These are phyloP conservation scores for Prunus yedoensis DNA, from an alignment of 331 rosid species.

Conservation along the genomic window DNA sequence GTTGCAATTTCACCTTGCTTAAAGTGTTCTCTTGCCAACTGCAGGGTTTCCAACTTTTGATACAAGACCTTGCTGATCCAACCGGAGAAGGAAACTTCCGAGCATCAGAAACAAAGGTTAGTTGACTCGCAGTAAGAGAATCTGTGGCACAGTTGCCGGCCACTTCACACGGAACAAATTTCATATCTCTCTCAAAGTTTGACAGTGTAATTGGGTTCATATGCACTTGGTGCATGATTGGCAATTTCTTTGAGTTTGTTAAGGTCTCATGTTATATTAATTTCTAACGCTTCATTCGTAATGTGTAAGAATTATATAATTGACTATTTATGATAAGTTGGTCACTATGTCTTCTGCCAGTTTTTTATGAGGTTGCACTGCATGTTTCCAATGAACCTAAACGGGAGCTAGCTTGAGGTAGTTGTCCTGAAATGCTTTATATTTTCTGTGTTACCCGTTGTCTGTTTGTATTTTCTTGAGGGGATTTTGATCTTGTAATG, in stretches of 20 bases:
- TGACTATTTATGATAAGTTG: neutral
- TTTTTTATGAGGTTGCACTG: neutral
- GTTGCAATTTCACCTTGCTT: constrained; percentile 8
- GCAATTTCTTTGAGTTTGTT: neutral
- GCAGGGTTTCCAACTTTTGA: constrained; percentile 42
- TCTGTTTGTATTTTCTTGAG: neutral
- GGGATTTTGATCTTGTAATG: neutral
- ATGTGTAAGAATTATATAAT: neutral
- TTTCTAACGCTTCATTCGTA: neutral
- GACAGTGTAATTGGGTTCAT: neutral
- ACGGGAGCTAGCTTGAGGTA: constrained; percentile 85
- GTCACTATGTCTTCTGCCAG: neutral
- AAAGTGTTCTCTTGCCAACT: constrained; percentile 7
- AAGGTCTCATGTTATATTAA: neutral
- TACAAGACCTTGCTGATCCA: constrained; percentile 39
- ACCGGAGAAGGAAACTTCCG: constrained; percentile 29
- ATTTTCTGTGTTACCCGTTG: neutral
- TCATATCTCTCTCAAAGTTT: neutral
- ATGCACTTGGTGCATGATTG: neutral
- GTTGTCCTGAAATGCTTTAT: constrained; percentile 14
- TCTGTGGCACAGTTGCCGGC: neutral
- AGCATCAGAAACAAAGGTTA: constrained; percentile 61
- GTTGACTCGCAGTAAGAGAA: constrained; percentile 19
- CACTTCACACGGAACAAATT: neutral
- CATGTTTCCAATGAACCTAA: constrained; percentile 46